Evolutionary conservation across 2,329 filamentous ascomycete species (phyloP).

Genomic region (Microdochium trichocladiopsis): DNA sequence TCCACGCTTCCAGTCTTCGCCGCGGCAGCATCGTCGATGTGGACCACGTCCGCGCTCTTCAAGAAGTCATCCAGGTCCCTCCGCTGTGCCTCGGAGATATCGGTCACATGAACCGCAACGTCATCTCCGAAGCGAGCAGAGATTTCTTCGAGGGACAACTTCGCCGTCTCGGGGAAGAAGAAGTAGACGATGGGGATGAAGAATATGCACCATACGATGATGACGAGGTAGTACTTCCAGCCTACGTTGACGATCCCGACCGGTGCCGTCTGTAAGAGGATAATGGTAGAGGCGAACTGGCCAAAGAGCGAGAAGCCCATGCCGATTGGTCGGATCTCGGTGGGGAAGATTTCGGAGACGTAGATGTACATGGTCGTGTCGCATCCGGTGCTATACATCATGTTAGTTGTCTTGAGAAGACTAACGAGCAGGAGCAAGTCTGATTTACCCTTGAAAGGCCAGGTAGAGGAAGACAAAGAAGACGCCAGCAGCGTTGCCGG

Average conservation of each 20-base stretch:
- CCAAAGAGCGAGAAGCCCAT: constrained; percentile 44
- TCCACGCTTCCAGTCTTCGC: no score
- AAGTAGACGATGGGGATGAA: constrained; percentile 33
- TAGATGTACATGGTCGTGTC: constrained; percentile 32
- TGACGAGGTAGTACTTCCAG: constrained; percentile 43
- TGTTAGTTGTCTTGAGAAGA: no score
- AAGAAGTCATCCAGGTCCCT: no score
- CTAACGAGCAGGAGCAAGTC: no score
- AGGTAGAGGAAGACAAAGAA: constrained; percentile 40
- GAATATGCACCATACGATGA: constrained; percentile 33
- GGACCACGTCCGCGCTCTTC: no score
- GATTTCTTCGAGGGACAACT: constrained; percentile 36
- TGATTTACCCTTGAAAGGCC: no score
- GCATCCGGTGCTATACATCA: constrained; percentile 34
- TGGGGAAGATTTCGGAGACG: constrained; percentile 31
- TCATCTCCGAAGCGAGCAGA: constrained; percentile 40
- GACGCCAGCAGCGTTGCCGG: constrained; percentile 29
- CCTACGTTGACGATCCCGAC: constrained; percentile 33
- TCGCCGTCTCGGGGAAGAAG: constrained; percentile 33
- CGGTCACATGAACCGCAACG: constrained; percentile 36
- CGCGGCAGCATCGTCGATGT: no score
- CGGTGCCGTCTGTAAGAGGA: constrained; percentile 37
- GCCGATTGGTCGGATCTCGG: constrained; percentile 41
- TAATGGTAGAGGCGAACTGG: constrained; percentile 38
- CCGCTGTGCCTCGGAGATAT: constrained; percentile 33